Evolutionary conservation across 2,329 filamentous ascomycete genomes (phyloP).

Genomic region (Biscogniauxia mediterranea): DNA sequence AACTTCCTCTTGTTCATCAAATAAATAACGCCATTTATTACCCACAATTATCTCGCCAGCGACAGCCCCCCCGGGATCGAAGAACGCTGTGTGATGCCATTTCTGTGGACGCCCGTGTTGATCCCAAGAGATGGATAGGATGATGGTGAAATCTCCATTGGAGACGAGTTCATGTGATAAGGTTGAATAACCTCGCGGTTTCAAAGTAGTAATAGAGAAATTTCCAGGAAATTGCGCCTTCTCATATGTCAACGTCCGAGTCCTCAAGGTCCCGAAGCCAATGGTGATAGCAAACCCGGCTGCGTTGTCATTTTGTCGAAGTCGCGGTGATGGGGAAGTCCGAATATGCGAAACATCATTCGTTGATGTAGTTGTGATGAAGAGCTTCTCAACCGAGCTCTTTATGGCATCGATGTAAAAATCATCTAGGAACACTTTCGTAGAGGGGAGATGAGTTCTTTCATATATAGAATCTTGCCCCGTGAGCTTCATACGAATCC

Average conservation of each 20-base stretch:
- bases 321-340: neutral
- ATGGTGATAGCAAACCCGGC: conserved; percentile 9
- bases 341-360: neutral
- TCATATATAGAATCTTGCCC: conserved; percentile 2
- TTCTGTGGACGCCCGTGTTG: neutral
- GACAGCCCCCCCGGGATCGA: conserved; percentile 8
- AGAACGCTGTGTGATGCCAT: conserved; percentile 11
- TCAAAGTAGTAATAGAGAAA: conserved; percentile 3
- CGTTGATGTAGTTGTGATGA: neutral
- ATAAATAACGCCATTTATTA: no score
- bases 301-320: neutral
- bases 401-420: conserved; percentile 1
- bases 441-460: conserved; percentile 9
- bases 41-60: no score
- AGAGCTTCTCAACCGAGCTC: neutral
- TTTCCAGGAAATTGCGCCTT: conserved; percentile 4
- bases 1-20: neutral
- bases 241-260: neutral
- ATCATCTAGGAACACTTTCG: conserved; percentile 8
- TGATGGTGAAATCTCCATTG: conserved; percentile 1
- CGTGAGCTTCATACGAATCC: conserved; percentile 8
- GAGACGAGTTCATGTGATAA: conserved; percentile 19
- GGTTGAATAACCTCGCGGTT: neutral
- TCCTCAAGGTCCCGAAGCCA: conserved; percentile 8
- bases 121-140: conserved; percentile 19